A percentile compares a stretch with the other conserved stretches of the same genome.
Evolutionary conservation across 1,284 basidiomycete species (phyloP).

Genomic region (Cryptococcus sp.): DNA sequence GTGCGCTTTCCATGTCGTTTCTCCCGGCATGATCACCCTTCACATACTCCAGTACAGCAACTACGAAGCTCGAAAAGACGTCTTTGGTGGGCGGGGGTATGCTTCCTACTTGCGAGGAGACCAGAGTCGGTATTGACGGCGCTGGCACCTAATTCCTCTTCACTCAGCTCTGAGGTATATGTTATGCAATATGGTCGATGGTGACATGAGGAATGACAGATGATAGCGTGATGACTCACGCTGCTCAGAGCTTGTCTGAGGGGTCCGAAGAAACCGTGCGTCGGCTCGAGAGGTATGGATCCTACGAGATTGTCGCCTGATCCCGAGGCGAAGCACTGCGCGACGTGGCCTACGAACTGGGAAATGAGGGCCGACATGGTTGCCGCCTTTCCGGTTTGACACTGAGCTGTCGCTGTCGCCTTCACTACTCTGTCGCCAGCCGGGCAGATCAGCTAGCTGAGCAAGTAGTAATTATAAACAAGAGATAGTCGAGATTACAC

Average conservation of each 20-base stretch:
- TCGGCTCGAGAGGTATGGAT: constrained; percentile 26
- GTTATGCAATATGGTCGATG: not conserved
- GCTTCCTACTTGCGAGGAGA: constrained; percentile 4
- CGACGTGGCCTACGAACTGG: constrained; percentile 22
- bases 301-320: constrained; percentile 26
- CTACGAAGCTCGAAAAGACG: constrained; percentile 25
- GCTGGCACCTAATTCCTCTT: not conserved
- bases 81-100: constrained; percentile 17
- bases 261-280: constrained; percentile 32
- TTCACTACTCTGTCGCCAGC: no score
- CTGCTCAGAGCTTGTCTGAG: constrained; percentile 24
- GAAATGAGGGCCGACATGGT: constrained; percentile 20
- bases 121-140: not conserved
- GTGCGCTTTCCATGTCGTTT: constrained; percentile 11
- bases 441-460: no score
- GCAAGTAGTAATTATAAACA: no score
- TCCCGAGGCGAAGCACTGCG: constrained; percentile 18
- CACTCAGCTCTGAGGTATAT: no score
- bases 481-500: no score
- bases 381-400: no score
- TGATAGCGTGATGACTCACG: constrained; percentile 10
- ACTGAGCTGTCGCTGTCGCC: no score
- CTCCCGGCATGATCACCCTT: constrained; percentile 7
- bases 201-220: not conserved
- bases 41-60: constrained; percentile 32